A percentile compares a stretch with the other conserved stretches of the same genome.
These are phyloP conservation scores for Pittosporum tobira DNA, from an alignment of 129 eudicot species.

Conservation along the genomic window DNA sequence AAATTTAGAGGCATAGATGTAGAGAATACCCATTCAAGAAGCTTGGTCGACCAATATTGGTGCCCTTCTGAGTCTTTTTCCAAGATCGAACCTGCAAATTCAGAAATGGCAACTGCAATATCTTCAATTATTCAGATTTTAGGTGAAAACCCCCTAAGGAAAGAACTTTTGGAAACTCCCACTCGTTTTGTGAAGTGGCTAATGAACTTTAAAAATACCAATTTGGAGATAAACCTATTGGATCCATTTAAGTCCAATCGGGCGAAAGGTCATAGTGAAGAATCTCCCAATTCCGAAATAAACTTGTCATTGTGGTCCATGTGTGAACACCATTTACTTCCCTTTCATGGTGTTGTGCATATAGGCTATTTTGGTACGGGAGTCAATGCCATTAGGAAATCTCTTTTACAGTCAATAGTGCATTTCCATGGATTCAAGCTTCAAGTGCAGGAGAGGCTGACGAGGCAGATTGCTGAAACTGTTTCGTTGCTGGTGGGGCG, in stretches of 20 bases:
- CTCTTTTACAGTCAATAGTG: constrained; percentile 70
- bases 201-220: constrained; percentile 44
- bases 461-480: constrained; percentile 89
- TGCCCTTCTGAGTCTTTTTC: constrained; percentile 49
- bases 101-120: constrained; percentile 49
- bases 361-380: constrained; percentile 54
- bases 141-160: constrained; percentile 75
- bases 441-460: constrained; percentile 94
- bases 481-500: constrained; percentile 62
- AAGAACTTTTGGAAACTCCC: constrained; percentile 75
- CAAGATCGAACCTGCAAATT: constrained; percentile 23
- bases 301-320: constrained; percentile 80
- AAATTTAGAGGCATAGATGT: constrained; percentile 41
- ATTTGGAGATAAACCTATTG: constrained; percentile 54
- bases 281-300: constrained; percentile 36
- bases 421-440: constrained; percentile 87
- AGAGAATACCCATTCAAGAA: constrained; percentile 19
- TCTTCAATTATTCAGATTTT: constrained; percentile 48
- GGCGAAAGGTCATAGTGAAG: constrained; percentile 10
- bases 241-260: constrained; percentile 23
- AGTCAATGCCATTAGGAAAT: constrained; percentile 33
- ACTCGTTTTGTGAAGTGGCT: constrained; percentile 68
- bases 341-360: constrained; percentile 89
- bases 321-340: constrained; percentile 94
- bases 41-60: constrained; percentile 38